These are phyloP conservation scores for Fusarium nurragi DNA, from an alignment of 2,329 filamentous ascomycete genomes.

Conservation along the genomic window DNA sequence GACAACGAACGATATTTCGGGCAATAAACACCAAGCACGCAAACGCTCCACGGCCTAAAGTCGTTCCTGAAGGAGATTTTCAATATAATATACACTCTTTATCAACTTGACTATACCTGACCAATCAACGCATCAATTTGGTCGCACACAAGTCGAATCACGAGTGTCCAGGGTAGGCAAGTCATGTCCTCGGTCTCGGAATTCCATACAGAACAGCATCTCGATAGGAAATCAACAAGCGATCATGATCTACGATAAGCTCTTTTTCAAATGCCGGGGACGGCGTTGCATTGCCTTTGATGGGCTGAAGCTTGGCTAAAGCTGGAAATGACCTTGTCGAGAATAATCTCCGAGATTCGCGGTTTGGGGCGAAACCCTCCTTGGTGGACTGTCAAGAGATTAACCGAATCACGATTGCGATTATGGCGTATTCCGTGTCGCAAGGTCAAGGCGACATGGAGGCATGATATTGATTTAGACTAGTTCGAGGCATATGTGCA, in stretches of 20 bases:
- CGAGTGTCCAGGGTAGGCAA: conserved; percentile 64
- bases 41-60: too few relatives aligned
- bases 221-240: conserved; percentile 63
- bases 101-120: too few relatives aligned
- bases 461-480: not conserved
- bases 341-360: conserved; percentile 62
- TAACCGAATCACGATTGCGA: conserved; percentile 46
- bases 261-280: conserved; percentile 62
- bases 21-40: too few relatives aligned
- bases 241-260: conserved; percentile 63
- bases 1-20: too few relatives aligned
- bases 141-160: not conserved
- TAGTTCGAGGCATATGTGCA: not conserved
- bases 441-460: conserved; percentile 25
- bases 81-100: too few relatives aligned
- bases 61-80: too few relatives aligned
- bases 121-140: too few relatives aligned
- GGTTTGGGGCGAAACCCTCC: conserved; percentile 63
- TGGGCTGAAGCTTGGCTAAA: conserved; percentile 59
- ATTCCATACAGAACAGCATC: conserved; percentile 56
- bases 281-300: conserved; percentile 52
- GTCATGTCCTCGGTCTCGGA: conserved; percentile 67
- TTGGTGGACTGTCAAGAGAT: conserved; percentile 61
- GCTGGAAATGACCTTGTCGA: conserved; percentile 70
- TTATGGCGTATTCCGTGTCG: conserved; percentile 63